phyloP scores from a whole-genome alignment of 2,329 filamentous ascomycete genomes.

The Microdochium bolleyi region DNA sequence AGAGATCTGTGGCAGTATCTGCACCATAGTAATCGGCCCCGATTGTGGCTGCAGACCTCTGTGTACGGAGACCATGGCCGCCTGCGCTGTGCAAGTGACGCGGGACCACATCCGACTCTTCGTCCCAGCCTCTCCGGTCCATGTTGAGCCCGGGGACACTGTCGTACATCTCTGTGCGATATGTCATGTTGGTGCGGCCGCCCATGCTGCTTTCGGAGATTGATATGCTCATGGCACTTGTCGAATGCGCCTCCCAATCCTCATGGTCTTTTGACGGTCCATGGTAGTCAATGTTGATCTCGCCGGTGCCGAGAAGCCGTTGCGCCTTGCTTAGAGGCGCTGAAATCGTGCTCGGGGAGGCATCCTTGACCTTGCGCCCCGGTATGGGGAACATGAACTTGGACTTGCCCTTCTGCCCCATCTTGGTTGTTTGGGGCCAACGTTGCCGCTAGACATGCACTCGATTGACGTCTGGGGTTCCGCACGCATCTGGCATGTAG shows the following conservation, averaged over 20 bases:
- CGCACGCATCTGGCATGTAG: not conserved
- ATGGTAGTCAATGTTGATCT: slow-evolving; percentile 31
- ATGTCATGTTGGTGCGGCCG: slow-evolving; percentile 5
- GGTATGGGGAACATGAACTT: slow-evolving; percentile 42
- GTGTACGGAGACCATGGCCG: not conserved
- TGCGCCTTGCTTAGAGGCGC: slow-evolving; percentile 41
- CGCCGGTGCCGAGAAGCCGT: slow-evolving; percentile 38
- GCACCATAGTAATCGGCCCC: slow-evolving; percentile 15
- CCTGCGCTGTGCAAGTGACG: slow-evolving; percentile 10
- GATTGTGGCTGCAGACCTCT: slow-evolving; percentile 15
- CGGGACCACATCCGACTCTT: slow-evolving; percentile 39
- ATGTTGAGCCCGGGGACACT: slow-evolving; percentile 4
- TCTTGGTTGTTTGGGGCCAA: slow-evolving; percentile 7
- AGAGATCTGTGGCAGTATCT: slow-evolving; percentile 27
- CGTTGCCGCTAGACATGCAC: not conserved
- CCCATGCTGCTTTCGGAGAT: slow-evolving; percentile 32
- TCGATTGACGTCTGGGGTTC: not conserved
- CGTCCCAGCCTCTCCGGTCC: slow-evolving; percentile 28
- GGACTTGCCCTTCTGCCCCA: slow-evolving; percentile 24
- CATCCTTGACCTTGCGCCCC: slow-evolving; percentile 33
- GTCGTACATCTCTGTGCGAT: not conserved
- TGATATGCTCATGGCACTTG: slow-evolving; percentile 34
- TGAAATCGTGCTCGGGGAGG: slow-evolving; percentile 18
- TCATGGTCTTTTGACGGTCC: slow-evolving; percentile 9
- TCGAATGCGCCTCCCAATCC: slow-evolving; percentile 35